Percentiles rank a stretch among this genome's conserved stretches.
Evolutionary conservation across 768 basidiomycete genomes (phyloP).

Genomic region (Auricularia auricula-judae): DNA sequence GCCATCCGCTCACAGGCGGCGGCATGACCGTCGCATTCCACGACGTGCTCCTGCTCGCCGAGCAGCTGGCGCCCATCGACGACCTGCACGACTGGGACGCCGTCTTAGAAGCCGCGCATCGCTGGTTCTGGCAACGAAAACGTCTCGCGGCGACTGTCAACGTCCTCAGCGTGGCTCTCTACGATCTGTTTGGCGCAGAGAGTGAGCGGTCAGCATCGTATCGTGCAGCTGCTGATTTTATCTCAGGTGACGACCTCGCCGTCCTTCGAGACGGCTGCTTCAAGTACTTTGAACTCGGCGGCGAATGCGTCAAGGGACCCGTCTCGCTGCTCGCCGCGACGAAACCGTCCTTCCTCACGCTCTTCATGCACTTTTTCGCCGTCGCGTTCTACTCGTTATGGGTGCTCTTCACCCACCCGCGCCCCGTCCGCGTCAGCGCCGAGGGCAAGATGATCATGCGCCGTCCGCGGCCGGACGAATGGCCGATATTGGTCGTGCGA

Average conservation of each 20-base stretch:
- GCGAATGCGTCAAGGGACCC: constrained; percentile 78
- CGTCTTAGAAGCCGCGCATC: constrained; percentile 25
- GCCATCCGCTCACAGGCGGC: constrained; percentile 87
- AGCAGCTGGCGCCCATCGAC: constrained; percentile 40
- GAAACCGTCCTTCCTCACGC: constrained; percentile 25
- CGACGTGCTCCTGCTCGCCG: constrained; percentile 67
- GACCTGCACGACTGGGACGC: constrained; percentile 38
- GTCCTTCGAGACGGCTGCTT: constrained; percentile 80
- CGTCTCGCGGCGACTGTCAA: constrained; percentile 78
- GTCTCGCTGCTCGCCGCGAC: constrained; percentile 80
- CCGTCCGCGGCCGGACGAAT: constrained; percentile 43
- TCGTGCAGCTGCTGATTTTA: constrained; percentile 1
- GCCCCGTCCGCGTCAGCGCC: constrained; percentile 16
- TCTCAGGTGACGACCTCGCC: constrained; percentile 45
- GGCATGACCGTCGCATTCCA: constrained; percentile 95
- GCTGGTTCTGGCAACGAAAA: constrained; percentile 85
- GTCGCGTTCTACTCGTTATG: constrained; percentile 95
- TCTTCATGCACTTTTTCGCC: constrained; percentile 67
- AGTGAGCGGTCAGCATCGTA: constrained; percentile 19
- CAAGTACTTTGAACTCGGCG: constrained; percentile 93
- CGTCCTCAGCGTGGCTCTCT: constrained; percentile 84
- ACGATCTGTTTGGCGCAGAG: constrained; percentile 90
- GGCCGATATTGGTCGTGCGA: constrained; percentile 54
- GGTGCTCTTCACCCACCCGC: constrained; percentile 67
- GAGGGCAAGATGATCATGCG: constrained; percentile 28